These are phyloP conservation scores for Fusarium torulosum DNA, from an alignment of 2,329 filamentous ascomycete species.

Conservation along the genomic window DNA sequence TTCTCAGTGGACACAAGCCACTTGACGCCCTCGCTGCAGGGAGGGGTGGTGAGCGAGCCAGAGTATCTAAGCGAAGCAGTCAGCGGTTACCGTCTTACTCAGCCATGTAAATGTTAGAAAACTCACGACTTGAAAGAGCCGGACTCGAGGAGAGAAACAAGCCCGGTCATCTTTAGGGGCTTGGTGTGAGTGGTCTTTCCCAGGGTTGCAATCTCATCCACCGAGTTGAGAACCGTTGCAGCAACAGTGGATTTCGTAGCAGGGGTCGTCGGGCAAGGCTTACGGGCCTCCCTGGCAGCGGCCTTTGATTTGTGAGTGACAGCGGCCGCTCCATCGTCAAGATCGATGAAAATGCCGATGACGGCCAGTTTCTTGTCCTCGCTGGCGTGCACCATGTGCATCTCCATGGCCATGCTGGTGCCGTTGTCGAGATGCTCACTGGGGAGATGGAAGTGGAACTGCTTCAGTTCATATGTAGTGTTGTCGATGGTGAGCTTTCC, in stretches of 20 bases:
- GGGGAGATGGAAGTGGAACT: slow-evolving; percentile 73
- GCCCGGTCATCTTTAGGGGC: slow-evolving; percentile 58
- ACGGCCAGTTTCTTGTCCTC: slow-evolving; percentile 47
- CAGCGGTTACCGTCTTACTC: slow-evolving; percentile 3
- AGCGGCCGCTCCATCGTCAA: slow-evolving; percentile 27
- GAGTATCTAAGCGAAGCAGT: slow-evolving; percentile 55
- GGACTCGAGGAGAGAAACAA: slow-evolving; percentile 49
- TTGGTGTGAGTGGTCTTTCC: slow-evolving; percentile 55
- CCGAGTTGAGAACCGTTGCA: slow-evolving; percentile 52
- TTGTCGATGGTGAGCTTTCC: slow-evolving; percentile 59
- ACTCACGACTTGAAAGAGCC: slow-evolving; percentile 50
- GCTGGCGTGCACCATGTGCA: slow-evolving; percentile 49
- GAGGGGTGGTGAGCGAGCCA: slow-evolving; percentile 73
- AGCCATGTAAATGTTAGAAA: neutral
- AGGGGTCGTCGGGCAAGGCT: neutral
- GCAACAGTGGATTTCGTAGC: slow-evolving; percentile 48
- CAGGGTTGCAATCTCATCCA: slow-evolving; percentile 52
- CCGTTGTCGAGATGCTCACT: slow-evolving; percentile 68
- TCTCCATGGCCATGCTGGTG: slow-evolving; percentile 48
- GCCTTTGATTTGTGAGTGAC: neutral
- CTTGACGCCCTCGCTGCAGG: slow-evolving; percentile 68
- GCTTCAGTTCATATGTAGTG: slow-evolving; percentile 59
- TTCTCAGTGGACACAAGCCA: slow-evolving; percentile 65
- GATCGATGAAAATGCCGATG: slow-evolving; percentile 45
- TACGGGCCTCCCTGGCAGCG: slow-evolving; percentile 5